A percentile compares a stretch with the other conserved stretches of the same genome.
Evolutionary conservation across 148 eudicot genomes (phyloP).

Genomic region (Polygonum maritimum): DNA sequence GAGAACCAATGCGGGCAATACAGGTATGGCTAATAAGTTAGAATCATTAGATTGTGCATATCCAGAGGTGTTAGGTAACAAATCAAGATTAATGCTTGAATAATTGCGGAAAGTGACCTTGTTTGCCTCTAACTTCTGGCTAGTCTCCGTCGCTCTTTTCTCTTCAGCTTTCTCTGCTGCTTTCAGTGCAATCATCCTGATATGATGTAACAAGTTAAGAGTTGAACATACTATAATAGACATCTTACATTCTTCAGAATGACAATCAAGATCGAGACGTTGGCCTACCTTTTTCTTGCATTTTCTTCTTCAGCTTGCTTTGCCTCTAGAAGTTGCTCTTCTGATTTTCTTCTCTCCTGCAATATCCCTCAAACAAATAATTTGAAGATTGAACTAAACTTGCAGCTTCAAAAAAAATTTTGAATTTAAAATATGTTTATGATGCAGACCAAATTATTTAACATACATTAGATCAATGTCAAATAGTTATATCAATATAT

Average conservation of each 20-base stretch:
- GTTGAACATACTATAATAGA: neutral
- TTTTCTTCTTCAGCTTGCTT: conserved; percentile 55
- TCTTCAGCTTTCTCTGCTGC: conserved; percentile 64
- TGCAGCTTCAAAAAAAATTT: neutral
- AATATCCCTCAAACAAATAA: conserved; percentile 7
- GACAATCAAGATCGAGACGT: neutral
- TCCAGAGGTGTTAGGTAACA: conserved; percentile 18
- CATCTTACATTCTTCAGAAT: neutral
- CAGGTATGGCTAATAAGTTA: no score
- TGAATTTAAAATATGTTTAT: neutral
- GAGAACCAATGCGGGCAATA: no score
- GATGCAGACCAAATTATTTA: neutral
- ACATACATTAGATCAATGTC: neutral
- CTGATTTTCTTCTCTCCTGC: conserved; percentile 61
- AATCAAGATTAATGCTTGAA: no score
- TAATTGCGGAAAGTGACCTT: conserved; percentile 39
- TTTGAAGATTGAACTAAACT: neutral
- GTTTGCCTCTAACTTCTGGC: conserved; percentile 56
- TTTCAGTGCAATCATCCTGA: conserved; percentile 39
- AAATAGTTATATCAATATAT: neutral
- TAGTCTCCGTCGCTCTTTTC: conserved; percentile 56
- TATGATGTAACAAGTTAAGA: neutral
- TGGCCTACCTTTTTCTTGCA: conserved; percentile 58
- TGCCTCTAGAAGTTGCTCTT: conserved; percentile 51
- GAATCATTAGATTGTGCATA: conserved; percentile 15